Conservation (phyloP, 164 flowering plant species). For the Warburgia ugandensis region DNA sequence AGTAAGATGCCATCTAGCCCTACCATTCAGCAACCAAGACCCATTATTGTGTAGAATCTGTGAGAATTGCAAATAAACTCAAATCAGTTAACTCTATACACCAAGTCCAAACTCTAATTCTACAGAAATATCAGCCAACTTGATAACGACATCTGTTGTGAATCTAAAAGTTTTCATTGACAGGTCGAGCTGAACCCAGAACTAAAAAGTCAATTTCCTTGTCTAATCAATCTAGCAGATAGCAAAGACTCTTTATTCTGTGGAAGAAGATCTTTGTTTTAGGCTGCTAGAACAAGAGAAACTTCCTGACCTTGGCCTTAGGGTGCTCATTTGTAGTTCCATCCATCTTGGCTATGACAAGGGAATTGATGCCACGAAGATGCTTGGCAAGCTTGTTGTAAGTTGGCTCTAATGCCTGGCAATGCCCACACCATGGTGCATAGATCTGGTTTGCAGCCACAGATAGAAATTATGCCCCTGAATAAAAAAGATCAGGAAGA, state of each 20-base stretch:
- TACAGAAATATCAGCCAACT: no score
- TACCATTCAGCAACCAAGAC: no score
- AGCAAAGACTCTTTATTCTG: no score
- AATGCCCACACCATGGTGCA: constrained; percentile 99
- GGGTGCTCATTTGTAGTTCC: constrained; percentile 97
- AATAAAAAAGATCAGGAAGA: neutral
- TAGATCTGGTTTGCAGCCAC: constrained; percentile 46
- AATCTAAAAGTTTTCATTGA: neutral
- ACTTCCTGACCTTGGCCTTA: constrained; percentile 71
- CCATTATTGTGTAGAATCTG: no score
- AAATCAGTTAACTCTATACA: neutral
- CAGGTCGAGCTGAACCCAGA: neutral
- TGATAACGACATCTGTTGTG: no score
- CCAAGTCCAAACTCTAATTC: neutral
- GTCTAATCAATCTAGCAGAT: no score
- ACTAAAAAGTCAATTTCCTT: neutral
- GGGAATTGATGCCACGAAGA: constrained; percentile 63
- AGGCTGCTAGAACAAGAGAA: no score
- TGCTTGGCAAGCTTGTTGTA: constrained; percentile 93
- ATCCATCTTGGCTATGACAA: constrained; percentile 94
- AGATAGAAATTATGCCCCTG: constrained; percentile 2
- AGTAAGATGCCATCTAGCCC: no score
- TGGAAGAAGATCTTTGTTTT: no score
- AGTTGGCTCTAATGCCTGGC: constrained; percentile 82
- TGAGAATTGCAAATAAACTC: no score